Base-by-base conservation (phyloP, 345 rosid species). In the Acer negundo region DNA sequence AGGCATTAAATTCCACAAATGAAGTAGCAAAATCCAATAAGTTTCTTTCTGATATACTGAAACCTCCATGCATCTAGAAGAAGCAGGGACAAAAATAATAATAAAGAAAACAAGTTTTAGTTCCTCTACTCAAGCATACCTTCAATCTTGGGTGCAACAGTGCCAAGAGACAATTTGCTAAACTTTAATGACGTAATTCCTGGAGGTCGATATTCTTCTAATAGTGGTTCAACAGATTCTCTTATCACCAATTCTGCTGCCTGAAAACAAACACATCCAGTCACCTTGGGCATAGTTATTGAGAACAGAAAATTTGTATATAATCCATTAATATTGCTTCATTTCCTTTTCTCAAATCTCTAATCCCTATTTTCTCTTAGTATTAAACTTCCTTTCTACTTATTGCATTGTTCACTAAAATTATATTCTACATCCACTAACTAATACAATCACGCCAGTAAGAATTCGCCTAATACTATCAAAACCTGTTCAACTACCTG, bases 61-160 rank as follows among this genome's bases (percentile, higher is more conserved):
- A 11, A 24, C 7, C 40, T 75, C 47, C 26, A 55, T 28, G 16
- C 44, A 67, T 28, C 24, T 55, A 62, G 5, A 67, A 56, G 26
- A 56, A 5, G 62, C 23, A 19, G 62, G 63, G 6, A 11, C 56
- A 19, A 4, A 40, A 22, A 1, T 19, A 68, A 44, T 20, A 46
- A 67, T 17, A 23, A 74, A 35, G 64, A 23, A 61, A 49, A 61
- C 31, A 24, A 49, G 65, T 24, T 53, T 73, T 72, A 53, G 38
- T 78, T 53, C 69, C 24, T 26, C n/a, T 44, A 72, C 70, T 22
- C 35, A 68, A 24, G 46, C 67, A 72, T 89, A 94, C 99, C 98
- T 91, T 93, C 99, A 85, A 97, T 93, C 88, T 94, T 97, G 19
- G 99, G 99, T 56, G 98, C 91, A 79, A 97, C 98, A 62, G 86